Evolutionary conservation across 306 rosid genomes (phyloP), one percentile per base, ranked within the genome.

Genomic region (Vigna hirtella): DNA sequence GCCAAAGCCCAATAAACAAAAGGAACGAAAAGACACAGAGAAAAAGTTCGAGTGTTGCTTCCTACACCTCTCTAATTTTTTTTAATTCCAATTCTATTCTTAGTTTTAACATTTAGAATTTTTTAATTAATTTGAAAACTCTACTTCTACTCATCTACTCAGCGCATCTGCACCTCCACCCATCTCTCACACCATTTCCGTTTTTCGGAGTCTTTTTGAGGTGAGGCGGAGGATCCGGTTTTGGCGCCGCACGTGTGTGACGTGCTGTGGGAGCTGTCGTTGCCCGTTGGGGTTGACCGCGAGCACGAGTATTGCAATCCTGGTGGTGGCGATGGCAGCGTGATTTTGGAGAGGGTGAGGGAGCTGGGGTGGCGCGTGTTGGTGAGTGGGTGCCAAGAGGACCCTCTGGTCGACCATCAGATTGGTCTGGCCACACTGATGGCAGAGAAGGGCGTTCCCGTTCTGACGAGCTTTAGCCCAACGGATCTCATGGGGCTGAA

Each of bases 361-460:
- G 1, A 14, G 56, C 50, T 77, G 30, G 83, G 67, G 13, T 86
- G 89, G 88, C 67, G 84, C 47, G 84, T 74, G 0, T 8, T 81
- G 69, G 83, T 83, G 51, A 48, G 22, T 0, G 89, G 89, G 1
- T 85, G 75, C 24, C 76, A 71, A 2, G 92, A 86, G 53, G 92
- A 90, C 10, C 89, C 88, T 18, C 70, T 88, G 66, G 10, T 86
- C 43, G 90, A 90, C n/a, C 90, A 86, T 58, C 87, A 88, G 78
- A 55, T 56, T n/a, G 81, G 48, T 0, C 0, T 78, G 55, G 77
- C 67, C 56, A 77, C 28, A 16, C 10, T 83, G 72, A 22, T 87
- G 45, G 62, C 70, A 75, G 83, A 42, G 26, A 86, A 86, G 28
- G 89, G 85, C 4, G 52, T 81, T 0, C 4, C 20, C 0, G 84